Evolutionary conservation across 2,329 filamentous ascomycete genomes (phyloP).

Genomic region (Curvularia sp.): DNA sequence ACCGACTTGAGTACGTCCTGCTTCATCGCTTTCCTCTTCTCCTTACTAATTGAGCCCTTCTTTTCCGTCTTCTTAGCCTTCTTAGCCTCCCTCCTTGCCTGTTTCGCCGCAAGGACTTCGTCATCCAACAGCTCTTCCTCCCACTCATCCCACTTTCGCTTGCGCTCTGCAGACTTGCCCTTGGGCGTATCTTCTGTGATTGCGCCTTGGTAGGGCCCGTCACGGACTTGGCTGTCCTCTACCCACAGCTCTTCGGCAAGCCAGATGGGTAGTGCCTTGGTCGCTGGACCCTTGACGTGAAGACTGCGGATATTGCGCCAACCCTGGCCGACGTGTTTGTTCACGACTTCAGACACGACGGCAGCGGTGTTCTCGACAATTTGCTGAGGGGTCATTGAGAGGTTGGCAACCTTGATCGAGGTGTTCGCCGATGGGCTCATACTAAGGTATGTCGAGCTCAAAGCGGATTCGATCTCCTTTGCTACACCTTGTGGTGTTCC

Average conservation of each 20-base stretch:
- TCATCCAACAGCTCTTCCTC: conserved; percentile 49
- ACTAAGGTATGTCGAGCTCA: conserved; percentile 80
- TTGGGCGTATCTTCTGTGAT: conserved; percentile 33
- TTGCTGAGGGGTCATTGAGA: conserved; percentile 76
- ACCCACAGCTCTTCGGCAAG: conserved; percentile 90
- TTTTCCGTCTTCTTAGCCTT: conserved; percentile 41
- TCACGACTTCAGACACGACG: conserved; percentile 68
- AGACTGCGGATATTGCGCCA: conserved; percentile 86
- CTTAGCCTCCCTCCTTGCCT: conserved; percentile 61
- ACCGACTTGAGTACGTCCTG: conserved; percentile 55
- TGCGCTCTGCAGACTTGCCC: conserved; percentile 41
- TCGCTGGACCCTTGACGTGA: conserved; percentile 90
- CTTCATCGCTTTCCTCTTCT: conserved; percentile 60
- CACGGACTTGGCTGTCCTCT: conserved; percentile 75
- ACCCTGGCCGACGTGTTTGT: conserved; percentile 82
- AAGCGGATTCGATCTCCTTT: conserved; percentile 79
- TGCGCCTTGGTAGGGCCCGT: conserved; percentile 53
- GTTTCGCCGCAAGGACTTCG: conserved; percentile 46
- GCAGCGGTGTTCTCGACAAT: conserved; percentile 81
- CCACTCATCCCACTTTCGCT: conserved; percentile 51
- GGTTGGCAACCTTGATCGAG: conserved; percentile 78
- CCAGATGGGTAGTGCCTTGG: conserved; percentile 92
- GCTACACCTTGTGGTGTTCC: conserved; percentile 72
- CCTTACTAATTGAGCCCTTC: conserved; percentile 51
- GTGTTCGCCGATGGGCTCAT: conserved; percentile 81